Evolutionary conservation across 2,329 filamentous ascomycete species (phyloP).

Genomic region (Pestalotiopsis sp.): DNA sequence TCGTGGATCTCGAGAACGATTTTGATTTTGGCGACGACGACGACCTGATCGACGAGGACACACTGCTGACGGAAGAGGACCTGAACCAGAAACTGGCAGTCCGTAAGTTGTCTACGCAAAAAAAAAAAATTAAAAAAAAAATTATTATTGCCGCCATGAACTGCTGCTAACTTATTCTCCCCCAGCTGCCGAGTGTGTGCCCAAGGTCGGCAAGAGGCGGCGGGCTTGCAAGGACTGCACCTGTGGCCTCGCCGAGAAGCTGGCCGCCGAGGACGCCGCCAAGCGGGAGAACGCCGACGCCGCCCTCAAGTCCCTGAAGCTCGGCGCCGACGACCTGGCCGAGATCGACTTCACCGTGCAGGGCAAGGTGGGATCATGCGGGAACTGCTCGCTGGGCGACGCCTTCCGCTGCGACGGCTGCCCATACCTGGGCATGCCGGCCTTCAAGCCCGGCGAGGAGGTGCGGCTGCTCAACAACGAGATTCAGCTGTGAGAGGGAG

Average conservation of each 20-base stretch:
- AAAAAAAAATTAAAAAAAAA: background rate
- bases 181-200: slow-evolving; percentile 79
- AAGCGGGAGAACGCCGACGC: slow-evolving; percentile 67
- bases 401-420: slow-evolving; percentile 76
- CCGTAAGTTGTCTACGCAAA: slow-evolving; percentile 61
- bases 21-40: slow-evolving; percentile 69
- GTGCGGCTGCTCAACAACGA: slow-evolving; percentile 85
- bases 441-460: slow-evolving; percentile 97
- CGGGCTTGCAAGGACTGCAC: slow-evolving; percentile 98
- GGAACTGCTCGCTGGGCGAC: slow-evolving; percentile 91
- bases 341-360: slow-evolving; percentile 98
- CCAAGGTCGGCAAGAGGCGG: slow-evolving; percentile 84
- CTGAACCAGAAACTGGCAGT: slow-evolving; percentile 75
- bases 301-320: slow-evolving; percentile 66
- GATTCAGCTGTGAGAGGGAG: slow-evolving; percentile 67
- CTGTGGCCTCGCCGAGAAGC: slow-evolving; percentile 83
- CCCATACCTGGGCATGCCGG: slow-evolving; percentile 61
- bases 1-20: slow-evolving; percentile 69
- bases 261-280: slow-evolving; percentile 81
- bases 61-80: slow-evolving; percentile 83
- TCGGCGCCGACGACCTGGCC: slow-evolving; percentile 76
- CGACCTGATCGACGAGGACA: slow-evolving; percentile 90
- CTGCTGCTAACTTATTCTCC: slow-evolving; percentile 25
- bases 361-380: slow-evolving; percentile 93
- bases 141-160: background rate